A percentile compares a stretch with the other conserved stretches of the same genome.
Evolutionary conservation across 2,329 filamentous ascomycete species (phyloP).

Genomic region (Pseudogymnoascus sp.): DNA sequence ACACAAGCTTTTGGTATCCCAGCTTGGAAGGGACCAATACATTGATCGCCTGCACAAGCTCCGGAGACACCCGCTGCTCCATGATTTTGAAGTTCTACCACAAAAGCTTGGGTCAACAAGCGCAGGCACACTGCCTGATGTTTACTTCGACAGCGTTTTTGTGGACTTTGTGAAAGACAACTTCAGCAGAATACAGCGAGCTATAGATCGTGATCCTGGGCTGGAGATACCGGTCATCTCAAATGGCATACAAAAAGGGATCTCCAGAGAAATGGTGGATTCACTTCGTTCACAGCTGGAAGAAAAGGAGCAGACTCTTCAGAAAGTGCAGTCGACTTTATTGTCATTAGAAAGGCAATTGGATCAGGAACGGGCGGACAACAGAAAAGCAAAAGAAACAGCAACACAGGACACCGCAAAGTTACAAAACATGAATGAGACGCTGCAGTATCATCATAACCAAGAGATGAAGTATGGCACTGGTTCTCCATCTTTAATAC

Average conservation of each 20-base stretch:
- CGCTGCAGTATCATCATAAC: conserved; percentile 63
- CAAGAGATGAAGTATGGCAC: conserved; percentile 50
- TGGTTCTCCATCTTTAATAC: background rate
- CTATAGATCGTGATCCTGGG: conserved; percentile 85
- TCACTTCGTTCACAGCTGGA: conserved; percentile 70
- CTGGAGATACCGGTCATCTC: conserved; percentile 75
- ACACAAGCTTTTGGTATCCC: conserved; percentile 68
- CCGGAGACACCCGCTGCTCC: conserved; percentile 68
- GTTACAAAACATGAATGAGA: conserved; percentile 53
- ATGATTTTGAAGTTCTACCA: conserved; percentile 83
- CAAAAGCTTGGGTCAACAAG: conserved; percentile 54
- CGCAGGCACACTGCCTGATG: conserved; percentile 59
- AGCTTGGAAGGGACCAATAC: conserved; percentile 80
- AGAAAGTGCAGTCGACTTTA: conserved; percentile 41
- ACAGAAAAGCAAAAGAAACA: conserved; percentile 58
- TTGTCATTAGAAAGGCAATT: conserved; percentile 47
- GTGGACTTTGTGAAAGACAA: conserved; percentile 96
- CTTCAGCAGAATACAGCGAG: conserved; percentile 75
- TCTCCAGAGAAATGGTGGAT: conserved; percentile 91
- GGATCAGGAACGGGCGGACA: conserved; percentile 68
- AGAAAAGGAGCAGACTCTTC: conserved; percentile 55
- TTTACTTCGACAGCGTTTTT: conserved; percentile 80
- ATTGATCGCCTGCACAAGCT: conserved; percentile 73
- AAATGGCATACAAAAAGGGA: conserved; percentile 77
- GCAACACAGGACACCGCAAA: conserved; percentile 44